Base-by-base conservation (phyloP, 352 stramenopile genomes). In the Globisporangium sylvaticum region DNA sequence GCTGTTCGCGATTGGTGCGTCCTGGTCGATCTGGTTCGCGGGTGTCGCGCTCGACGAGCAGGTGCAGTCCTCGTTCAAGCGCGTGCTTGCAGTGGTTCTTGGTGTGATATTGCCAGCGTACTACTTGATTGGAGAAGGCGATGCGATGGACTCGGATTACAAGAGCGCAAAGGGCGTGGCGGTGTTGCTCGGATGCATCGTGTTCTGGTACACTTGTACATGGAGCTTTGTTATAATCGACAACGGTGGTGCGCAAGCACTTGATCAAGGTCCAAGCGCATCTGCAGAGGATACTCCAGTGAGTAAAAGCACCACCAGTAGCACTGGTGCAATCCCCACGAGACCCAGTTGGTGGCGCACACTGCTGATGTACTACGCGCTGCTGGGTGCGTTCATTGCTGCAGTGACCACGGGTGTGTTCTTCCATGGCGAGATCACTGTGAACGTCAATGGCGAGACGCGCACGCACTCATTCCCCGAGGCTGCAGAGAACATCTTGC, bases 1-100 rank as follows among this genome's bases (percentile, higher is more conserved):
- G 52, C 50, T 74, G 46, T 72, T 65, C 42, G 52, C 54, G 2
- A 18, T 59, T n/a, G 69, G 69, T 10, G 62, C 69, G 25, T 58
- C 69, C 1, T 70, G 44, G 25, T 62, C 55, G 22, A 72, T 75
- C 42, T 66, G 31, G 31, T 66, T 72, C 31, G 18, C 64, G 4
- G 68, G 68, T 20, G 32, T 62, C 24, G 68, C 64, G 31, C 37
- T 74, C 8, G 56, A 71, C 29, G 37, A 44, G n/a, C 27, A 55
- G 18, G 44, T 65, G 4, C 14, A 18, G 27, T 65, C 59, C 18
- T 34, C 59, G 2, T 50, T 54, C 20, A 50, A 55, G 27, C 44
- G 59, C 2, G 59, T 65, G 4, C 6, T 4, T 46, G 44, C 15
- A 2, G 29, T 46, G 7, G 15, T 65, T 2, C 9, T 25, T 1